Base-by-base conservation (phyloP, 1,284 basidiomycete genomes). In the Ganoderma lucidum region DNA sequence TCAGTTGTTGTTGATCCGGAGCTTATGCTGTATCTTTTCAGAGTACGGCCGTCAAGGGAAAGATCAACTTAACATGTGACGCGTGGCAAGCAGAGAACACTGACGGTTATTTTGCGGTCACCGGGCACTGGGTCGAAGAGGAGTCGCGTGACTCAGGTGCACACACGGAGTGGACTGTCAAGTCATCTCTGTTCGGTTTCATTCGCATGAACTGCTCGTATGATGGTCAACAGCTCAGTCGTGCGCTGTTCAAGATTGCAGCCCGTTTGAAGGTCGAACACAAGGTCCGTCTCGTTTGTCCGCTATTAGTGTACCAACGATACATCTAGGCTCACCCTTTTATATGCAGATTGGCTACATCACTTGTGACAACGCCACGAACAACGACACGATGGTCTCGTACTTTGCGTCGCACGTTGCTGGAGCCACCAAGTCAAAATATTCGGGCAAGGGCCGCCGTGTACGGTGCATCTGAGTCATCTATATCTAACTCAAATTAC, bases 121-220 rank as follows among this genome's bases (percentile, higher is more conserved):
- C 79, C 2, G 80, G 77, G 0, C 80, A 80, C 68, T 84, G 81
- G 81, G 80, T 80, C 41, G 78, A 83, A 59, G 79, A 80, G 64
- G 35, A 4, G 3, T 28, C 61, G 23, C 23, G 23, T 23, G 23
- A 23, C 23, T 23, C 23, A 23, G 35, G 35, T 35, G 35, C 35
- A 1, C 35, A 1, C 14, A 45, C 2, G 44, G 44, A 45, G 44
- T 45, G 44, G 44, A n/a, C 2, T 0, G 44, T 45, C 19, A 45
- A 45, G 44, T 45, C 44, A 0, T n/a, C 19, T 45, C 44, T 45
- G 1, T 45, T 45, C 9, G 44, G 44, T 17, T 45, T 45, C 19
- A 4, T 45, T 8, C 19, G 44, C 6, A 45, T 45, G 19, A 45
- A 45, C 44, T 45, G 44, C 19, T 45, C 44, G 8, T 19, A 45